Evolutionary conservation across 306 rosid genomes (phyloP).

Genomic region (Cucurbita maxima): DNA sequence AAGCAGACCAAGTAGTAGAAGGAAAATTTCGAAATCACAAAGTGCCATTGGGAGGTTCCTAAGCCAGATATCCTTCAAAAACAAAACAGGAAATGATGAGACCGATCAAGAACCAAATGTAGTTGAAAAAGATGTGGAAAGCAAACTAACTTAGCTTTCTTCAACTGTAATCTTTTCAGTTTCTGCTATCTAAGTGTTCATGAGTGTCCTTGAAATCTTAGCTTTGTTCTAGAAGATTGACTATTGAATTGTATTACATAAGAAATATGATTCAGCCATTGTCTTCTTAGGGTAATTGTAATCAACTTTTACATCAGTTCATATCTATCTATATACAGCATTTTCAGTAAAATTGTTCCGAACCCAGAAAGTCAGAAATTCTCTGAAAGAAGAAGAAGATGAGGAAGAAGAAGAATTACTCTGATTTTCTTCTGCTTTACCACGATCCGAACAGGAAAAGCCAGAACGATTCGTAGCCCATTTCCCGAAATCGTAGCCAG

Average conservation of each 20-base stretch:
- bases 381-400: neutral
- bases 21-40: conserved; percentile 38
- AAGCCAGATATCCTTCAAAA: conserved; percentile 37
- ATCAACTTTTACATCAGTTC: neutral
- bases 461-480: neutral
- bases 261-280: neutral
- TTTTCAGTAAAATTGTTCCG: neutral
- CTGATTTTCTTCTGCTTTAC: neutral
- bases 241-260: neutral
- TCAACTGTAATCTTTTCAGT: neutral
- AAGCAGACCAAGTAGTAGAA: conserved; percentile 1
- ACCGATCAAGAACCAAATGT: conserved; percentile 25
- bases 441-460: neutral
- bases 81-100: conserved; percentile 25
- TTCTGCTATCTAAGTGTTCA: neutral
- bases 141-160: neutral
- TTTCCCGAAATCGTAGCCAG: neutral
- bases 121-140: conserved; percentile 29
- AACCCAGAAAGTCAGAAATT: neutral
- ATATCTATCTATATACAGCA: neutral
- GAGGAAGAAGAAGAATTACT: neutral
- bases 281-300: neutral
- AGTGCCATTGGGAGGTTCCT: conserved; percentile 57
- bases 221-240: neutral
- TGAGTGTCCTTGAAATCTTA: neutral